These are phyloP conservation scores for Samsoniella hepiali DNA, from an alignment of 2,329 filamentous ascomycete species.

Conservation along the genomic window DNA sequence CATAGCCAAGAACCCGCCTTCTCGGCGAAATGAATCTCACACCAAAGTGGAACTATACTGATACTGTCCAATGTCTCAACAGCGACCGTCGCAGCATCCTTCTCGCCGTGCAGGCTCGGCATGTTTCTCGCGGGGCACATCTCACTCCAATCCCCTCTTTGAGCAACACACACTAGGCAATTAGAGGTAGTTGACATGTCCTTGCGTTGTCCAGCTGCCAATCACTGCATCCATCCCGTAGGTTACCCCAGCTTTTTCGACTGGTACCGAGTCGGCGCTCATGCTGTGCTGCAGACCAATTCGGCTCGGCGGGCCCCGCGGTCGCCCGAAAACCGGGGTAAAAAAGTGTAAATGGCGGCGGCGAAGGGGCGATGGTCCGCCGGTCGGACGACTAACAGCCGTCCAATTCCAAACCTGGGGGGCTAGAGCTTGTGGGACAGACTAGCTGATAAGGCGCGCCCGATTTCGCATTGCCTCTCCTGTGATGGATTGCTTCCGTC, in stretches of 20 bases:
- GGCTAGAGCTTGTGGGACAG: background rate
- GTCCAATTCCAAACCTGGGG: background rate
- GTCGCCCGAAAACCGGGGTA: conserved; percentile 14
- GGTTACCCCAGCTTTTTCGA: background rate
- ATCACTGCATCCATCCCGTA: background rate
- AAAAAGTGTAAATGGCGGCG: conserved; percentile 4
- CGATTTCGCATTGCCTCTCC: background rate
- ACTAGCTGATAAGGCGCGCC: conserved; percentile 14
- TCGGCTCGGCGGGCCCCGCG: conserved; percentile 8
- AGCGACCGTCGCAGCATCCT: background rate
- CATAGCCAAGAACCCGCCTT: too few species aligned
- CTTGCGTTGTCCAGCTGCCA: background rate
- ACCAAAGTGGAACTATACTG: too few species aligned
- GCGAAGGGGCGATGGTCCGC: conserved; percentile 1
- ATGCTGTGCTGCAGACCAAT: background rate
- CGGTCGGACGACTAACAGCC: conserved; percentile 4
- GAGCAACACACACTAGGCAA: background rate
- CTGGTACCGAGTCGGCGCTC: background rate
- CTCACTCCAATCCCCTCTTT: background rate
- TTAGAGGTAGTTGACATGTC: conserved; percentile 4
- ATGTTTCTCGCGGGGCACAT: conserved; percentile 3
- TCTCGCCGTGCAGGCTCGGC: background rate
- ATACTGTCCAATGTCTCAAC: too few species aligned
- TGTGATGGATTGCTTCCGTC: background rate
- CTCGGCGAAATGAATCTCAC: too few species aligned